phyloP scores from a whole-genome alignment of 1,284 basidiomycete genomes.

The Vanrija humicola region DNA sequence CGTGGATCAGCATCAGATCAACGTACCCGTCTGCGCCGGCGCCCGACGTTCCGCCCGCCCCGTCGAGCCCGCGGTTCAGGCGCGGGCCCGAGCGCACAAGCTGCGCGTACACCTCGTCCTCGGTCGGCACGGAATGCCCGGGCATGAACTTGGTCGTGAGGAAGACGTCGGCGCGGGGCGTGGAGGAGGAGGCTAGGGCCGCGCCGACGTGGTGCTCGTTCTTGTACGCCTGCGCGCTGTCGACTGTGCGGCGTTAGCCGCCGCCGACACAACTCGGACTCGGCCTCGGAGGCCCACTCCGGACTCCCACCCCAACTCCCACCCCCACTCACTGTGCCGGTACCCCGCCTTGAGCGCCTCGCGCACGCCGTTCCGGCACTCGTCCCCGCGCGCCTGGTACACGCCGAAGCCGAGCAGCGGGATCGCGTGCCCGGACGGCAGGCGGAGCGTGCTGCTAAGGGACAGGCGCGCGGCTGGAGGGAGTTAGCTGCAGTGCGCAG shows the following conservation, averaged over 20 bases:
- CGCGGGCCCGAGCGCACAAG: conserved; percentile 21
- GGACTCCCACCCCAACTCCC: too few relatives aligned
- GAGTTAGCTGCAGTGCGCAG: background rate
- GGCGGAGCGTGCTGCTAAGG: conserved; percentile 33
- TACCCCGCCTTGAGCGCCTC: conserved; percentile 72
- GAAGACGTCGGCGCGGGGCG: conserved; percentile 37
- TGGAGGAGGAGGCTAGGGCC: conserved; percentile 14
- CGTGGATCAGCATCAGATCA: conserved; percentile 72
- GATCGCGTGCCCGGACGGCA: conserved; percentile 51
- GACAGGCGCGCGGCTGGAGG: conserved; percentile 16
- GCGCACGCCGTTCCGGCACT: conserved; percentile 58
- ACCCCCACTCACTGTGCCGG: conserved; percentile 51
- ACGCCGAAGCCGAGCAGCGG: conserved; percentile 79
- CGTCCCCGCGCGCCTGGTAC: conserved; percentile 62
- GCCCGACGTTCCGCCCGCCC: conserved; percentile 22
- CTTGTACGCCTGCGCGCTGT: conserved; percentile 62
- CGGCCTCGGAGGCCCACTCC: too few relatives aligned
- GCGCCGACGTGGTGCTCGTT: conserved; percentile 61
- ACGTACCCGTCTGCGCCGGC: conserved; percentile 53
- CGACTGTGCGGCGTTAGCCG: conserved; percentile 16
- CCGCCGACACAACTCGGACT: background rate
- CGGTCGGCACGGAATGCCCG: conserved; percentile 51
- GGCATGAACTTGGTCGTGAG: conserved; percentile 62
- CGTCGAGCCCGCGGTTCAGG: conserved; percentile 8
- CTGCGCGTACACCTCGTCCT: conserved; percentile 47